A percentile compares a stretch with the other conserved stretches of the same genome.
Conservation (phyloP, 306 rosid species). For the Gastrolobium villosum region DNA sequence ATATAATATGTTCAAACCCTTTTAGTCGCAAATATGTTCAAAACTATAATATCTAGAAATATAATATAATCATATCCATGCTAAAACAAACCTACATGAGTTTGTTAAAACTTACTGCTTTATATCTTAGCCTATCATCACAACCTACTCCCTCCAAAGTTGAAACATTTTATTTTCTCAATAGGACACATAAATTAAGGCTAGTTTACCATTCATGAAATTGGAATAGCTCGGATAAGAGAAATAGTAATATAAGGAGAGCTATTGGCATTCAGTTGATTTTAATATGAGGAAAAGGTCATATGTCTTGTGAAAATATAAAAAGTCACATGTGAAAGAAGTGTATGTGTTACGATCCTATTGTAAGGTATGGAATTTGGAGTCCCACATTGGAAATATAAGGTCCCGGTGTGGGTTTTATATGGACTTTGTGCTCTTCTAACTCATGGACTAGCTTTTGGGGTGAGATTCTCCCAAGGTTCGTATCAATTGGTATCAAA, state of each 20-base stretch:
- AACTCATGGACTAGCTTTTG: no score
- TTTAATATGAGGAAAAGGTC: constrained; percentile 35
- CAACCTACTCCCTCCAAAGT: neutral
- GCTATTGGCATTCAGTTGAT: neutral
- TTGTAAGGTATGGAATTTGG: no score
- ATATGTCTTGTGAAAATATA: constrained; percentile 10
- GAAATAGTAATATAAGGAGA: neutral
- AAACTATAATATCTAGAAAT: constrained; percentile 12
- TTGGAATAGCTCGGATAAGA: neutral
- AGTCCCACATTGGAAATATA: no score
- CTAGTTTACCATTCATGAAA: constrained; percentile 19
- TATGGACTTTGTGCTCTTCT: no score
- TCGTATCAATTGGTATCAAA: no score
- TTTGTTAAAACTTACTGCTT: constrained; percentile 1
- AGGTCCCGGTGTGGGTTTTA: no score
- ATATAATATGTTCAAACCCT: no score
- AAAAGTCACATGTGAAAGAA: neutral
- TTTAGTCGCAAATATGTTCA: constrained; percentile 11
- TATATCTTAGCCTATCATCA: neutral
- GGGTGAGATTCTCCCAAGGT: no score
- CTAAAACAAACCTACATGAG: constrained; percentile 15
- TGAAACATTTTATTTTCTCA: neutral
- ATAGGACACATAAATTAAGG: neutral
- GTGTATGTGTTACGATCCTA: no score
- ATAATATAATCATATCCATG: constrained; percentile 18